A percentile compares a stretch with the other conserved stretches of the same genome.
These are phyloP conservation scores for Xylaria multiplex DNA, from an alignment of 2,329 filamentous ascomycete genomes.

Conservation along the genomic window DNA sequence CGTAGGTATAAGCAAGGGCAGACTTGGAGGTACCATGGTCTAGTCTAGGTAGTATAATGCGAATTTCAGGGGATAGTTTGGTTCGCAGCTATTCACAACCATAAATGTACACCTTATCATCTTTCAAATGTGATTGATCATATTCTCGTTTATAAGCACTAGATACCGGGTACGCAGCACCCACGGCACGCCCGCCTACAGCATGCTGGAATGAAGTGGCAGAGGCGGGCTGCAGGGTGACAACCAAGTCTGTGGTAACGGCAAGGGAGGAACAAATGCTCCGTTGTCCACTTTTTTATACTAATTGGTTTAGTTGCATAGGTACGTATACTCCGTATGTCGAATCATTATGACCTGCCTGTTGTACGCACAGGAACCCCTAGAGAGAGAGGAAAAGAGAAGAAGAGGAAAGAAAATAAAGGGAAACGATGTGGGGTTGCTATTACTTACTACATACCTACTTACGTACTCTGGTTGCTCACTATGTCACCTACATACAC, in stretches of 20 bases:
- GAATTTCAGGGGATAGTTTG: neutral
- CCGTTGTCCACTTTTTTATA: neutral
- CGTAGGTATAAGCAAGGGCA: no score
- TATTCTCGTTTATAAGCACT: neutral
- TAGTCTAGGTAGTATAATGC: no score
- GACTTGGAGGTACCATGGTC: no score
- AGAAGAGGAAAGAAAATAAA: no score
- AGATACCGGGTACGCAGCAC: neutral
- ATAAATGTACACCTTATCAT: neutral
- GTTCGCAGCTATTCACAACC: neutral
- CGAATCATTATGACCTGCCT: neutral
- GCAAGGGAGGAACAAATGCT: constrained; percentile 16
- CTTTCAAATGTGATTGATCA: constrained; percentile 9
- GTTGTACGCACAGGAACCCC: no score
- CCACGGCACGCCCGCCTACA: no score
- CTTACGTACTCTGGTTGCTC: no score
- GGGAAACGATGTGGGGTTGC: no score
- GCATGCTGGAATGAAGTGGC: neutral
- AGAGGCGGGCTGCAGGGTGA: constrained; percentile 7
- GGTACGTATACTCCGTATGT: no score
- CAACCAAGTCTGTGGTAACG: neutral
- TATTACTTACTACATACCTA: no score
- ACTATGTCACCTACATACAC: no score
- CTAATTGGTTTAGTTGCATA: neutral
- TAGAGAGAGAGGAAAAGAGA: no score